A percentile compares a stretch with the other conserved stretches of the same genome.
Conservation (phyloP, 148 eudicot species). For the Arctostaphylos glauca region DNA sequence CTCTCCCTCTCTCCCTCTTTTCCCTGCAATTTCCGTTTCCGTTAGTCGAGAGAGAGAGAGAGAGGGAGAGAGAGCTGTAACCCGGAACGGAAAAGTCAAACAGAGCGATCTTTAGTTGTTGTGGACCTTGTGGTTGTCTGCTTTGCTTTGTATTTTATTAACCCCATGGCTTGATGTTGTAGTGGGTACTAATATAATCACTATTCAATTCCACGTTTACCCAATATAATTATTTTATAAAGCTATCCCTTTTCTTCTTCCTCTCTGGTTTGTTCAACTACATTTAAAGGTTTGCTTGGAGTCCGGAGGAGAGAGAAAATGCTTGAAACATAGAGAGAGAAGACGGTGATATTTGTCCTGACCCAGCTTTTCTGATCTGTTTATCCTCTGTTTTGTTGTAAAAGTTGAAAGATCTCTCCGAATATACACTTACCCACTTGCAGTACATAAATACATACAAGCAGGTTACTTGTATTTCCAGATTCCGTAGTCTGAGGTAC, state of each 20-base stretch:
- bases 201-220: too few relatives aligned
- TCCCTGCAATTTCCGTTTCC: not conserved
- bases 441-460: not conserved
- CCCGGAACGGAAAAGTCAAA: conserved; percentile 1
- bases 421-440: not conserved
- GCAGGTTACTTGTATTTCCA: not conserved
- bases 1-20: not conserved
- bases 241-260: not conserved
- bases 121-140: not conserved
- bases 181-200: too few relatives aligned
- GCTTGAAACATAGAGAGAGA: conserved; percentile 6
- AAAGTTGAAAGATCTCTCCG: conserved; percentile 14
- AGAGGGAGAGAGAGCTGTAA: not conserved
- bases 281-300: not conserved
- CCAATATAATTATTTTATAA: not conserved
- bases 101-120: not conserved
- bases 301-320: conserved; percentile 20
- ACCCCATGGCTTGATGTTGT: not conserved
- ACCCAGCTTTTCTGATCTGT: conserved; percentile 23
- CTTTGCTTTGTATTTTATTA: not conserved
- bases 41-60: not conserved
- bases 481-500: conserved; percentile 8
- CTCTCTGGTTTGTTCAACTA: conserved; percentile 12
- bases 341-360: not conserved
- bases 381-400: not conserved